Evolutionary conservation across 2,329 filamentous ascomycete species (phyloP), one percentile per base, ranked within the genome.

Genomic region (Aspergillus arachidicola): DNA sequence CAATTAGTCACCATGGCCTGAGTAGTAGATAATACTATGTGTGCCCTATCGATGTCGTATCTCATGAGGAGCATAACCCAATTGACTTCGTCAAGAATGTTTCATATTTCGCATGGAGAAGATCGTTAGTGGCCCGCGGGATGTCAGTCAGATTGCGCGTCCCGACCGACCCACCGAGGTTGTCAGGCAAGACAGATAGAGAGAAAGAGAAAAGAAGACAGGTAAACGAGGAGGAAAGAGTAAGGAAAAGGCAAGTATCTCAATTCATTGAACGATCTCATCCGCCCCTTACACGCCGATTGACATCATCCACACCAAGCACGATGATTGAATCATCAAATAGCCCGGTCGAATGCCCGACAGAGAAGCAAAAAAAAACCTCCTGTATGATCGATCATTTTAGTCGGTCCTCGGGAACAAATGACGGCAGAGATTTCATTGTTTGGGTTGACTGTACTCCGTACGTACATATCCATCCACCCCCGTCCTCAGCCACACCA

Each of bases 81-180:
- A 55, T 38, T 38, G 51, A 21, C 51, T 26, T 38, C 14, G n/a
- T 36, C 32, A 55, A n/a, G 23, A 4, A 55, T 38, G 51, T 55
- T 55, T 55, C 51, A 55, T 38, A 55, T 23, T 38, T 55, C 21
- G 32, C 32, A 38, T 28, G 51, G 36, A 23, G 51, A 38, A 23
- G 32, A 55, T 55, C 51, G 21, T 38, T 55, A 55, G 51, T 38
- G 32, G 19, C 51, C 26, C 32, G 51, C 51, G 32, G 51, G 51
- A 32, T 55, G 51, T 55, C 51, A 55, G 14, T 26, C 51, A 38
- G 51, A 55, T 55, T 55, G 51, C 51, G 51, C 32, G 51, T 55
- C 51, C 51, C 51, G 30, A 55, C 51, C 9, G 51, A 55, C 51
- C 51, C 51, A 55, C 51, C 51, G 51, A 26, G n/a, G 32, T 55